Conservation (phyloP, 1,139 yeast species). For the Nakaseomyces kungkrabaensis region DNA sequence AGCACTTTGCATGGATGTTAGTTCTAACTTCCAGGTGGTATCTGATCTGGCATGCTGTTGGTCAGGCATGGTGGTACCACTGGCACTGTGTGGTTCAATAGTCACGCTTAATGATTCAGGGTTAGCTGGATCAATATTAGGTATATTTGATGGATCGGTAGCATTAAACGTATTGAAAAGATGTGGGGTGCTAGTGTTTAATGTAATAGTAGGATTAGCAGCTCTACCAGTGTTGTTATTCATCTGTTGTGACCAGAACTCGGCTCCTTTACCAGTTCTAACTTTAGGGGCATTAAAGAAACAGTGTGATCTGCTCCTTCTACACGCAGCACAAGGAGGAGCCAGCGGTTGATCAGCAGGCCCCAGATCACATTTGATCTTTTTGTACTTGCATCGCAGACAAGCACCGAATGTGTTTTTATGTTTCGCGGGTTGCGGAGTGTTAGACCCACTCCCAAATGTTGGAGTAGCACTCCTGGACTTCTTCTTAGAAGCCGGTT, state of each 20-base stretch:
- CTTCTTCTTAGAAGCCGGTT: constrained; percentile 1
- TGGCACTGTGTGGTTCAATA: neutral
- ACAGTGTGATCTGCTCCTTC: constrained; percentile 31
- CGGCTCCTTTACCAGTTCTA: constrained; percentile 36
- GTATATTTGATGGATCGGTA: neutral
- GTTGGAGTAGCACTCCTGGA: neutral
- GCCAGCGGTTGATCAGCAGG: constrained; percentile 60
- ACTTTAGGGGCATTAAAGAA: constrained; percentile 2
- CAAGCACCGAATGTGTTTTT: constrained; percentile 74
- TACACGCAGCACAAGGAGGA: constrained; percentile 81
- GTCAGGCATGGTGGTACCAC: neutral
- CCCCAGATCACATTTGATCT: constrained; percentile 79
- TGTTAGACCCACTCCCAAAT: neutral
- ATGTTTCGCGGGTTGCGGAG: constrained; percentile 10
- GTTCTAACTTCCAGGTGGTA: constrained; percentile 30
- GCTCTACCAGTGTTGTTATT: neutral
- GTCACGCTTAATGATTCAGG: neutral
- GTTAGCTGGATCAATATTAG: neutral
- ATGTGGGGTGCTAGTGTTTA: neutral
- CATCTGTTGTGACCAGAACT: constrained; percentile 34
- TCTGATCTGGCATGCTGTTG: neutral
- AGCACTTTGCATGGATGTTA: constrained; percentile 51
- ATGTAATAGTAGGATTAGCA: neutral
- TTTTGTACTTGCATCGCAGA: constrained; percentile 68
- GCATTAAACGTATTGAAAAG: neutral